Evolutionary conservation across 2,329 filamentous ascomycete genomes (phyloP).

Genomic region (Coniella lustricola): DNA sequence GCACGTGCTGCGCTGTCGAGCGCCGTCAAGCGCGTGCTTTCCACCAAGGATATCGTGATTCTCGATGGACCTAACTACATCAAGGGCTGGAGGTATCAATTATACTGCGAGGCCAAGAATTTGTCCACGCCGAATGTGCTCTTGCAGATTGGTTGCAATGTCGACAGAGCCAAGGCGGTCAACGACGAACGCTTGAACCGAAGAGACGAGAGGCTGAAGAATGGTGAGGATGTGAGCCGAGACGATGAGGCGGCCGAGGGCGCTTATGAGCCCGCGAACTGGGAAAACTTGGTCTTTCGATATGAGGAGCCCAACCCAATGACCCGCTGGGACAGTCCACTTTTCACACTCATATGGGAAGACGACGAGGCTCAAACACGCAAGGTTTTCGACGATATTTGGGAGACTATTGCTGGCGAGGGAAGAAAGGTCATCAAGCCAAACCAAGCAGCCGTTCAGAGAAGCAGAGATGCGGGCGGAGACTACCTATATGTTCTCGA

Average conservation of each 20-base stretch:
- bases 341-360: constrained; percentile 73
- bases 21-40: constrained; percentile 70
- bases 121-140: constrained; percentile 69
- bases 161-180: constrained; percentile 45
- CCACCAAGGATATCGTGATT: constrained; percentile 67
- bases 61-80: constrained; percentile 82
- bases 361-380: constrained; percentile 56
- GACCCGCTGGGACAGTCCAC: constrained; percentile 75
- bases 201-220: constrained; percentile 28
- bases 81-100: constrained; percentile 82
- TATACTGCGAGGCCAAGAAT: constrained; percentile 80
- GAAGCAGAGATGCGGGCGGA: constrained; percentile 54
- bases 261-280: constrained; percentile 51
- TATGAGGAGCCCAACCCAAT: constrained; percentile 85
- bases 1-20: constrained; percentile 69
- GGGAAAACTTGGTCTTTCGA: constrained; percentile 73
- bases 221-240: constrained; percentile 19
- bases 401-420: constrained; percentile 65
- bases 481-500: constrained; percentile 79
- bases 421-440: constrained; percentile 59
- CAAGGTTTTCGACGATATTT: constrained; percentile 57
- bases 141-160: constrained; percentile 54
- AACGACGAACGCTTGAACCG: constrained; percentile 52
- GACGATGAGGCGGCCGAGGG: constrained; percentile 29
- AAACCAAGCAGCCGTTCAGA: constrained; percentile 66